phyloP scores from a whole-genome alignment of 139 green algal genomes.

The Spirogloea muscicola region DNA sequence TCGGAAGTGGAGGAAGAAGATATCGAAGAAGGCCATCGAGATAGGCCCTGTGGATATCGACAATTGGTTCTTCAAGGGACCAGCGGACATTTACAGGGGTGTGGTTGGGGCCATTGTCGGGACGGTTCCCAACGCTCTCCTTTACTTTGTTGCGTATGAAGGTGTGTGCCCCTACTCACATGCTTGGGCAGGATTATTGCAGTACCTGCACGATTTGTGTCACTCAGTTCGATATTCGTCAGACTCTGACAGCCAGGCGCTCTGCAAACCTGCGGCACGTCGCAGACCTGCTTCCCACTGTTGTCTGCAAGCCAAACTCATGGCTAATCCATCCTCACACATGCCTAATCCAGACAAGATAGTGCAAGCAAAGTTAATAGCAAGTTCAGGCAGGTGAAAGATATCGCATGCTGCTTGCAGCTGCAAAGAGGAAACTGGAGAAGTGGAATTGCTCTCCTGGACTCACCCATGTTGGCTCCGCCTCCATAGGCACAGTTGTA shows the following conservation, averaged over 20 bases:
- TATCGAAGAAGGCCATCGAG: slow-evolving; percentile 46
- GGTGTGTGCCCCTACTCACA: slow-evolving; percentile 7
- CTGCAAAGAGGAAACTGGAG: slow-evolving; percentile 38
- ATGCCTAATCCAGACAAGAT: neutral
- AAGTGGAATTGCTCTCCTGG: slow-evolving; percentile 30
- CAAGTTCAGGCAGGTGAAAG: neutral
- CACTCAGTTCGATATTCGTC: too few species aligned
- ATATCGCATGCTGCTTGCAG: slow-evolving; percentile 21
- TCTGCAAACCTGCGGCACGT: neutral
- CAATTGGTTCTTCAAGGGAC: slow-evolving; percentile 51
- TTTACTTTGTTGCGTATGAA: slow-evolving; percentile 69
- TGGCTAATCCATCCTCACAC: neutral
- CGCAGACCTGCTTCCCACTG: neutral
- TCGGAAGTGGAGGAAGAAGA: slow-evolving; percentile 49
- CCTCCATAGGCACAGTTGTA: slow-evolving; percentile 37
- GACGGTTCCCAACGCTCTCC: slow-evolving; percentile 56
- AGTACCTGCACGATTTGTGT: neutral
- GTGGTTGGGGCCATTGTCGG: slow-evolving; percentile 54
- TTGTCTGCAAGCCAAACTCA: neutral
- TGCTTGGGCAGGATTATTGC: neutral
- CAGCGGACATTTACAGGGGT: slow-evolving; percentile 62
- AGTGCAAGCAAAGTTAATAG: neutral
- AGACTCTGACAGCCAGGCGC: too few species aligned
- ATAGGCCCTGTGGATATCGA: slow-evolving; percentile 38
- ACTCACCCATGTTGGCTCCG: slow-evolving; percentile 33